Base-by-base conservation (phyloP, 2,329 filamentous ascomycete species). In the Coleophoma eucalyptorum region DNA sequence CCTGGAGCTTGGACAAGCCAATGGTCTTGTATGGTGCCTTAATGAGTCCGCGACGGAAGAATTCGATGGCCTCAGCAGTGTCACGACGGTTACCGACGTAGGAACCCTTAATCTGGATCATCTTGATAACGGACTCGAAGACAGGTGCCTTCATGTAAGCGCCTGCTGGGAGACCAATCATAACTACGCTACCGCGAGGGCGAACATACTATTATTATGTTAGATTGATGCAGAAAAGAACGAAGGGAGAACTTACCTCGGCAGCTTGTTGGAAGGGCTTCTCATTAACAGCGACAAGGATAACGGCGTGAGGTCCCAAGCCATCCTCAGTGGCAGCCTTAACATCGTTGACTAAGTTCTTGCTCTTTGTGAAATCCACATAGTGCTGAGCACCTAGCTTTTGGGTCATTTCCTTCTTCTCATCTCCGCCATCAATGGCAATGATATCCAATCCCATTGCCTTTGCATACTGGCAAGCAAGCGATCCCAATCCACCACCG, bases 191-290 rank as follows among this genome's bases (percentile, higher is more conserved):
- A 53, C 93, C 93, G 54, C 84, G 83, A 50, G 90, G 81, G 53
- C 93, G 88, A 55, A 96, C 86, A 72, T 97, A 96, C 71, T 81
- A 34, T 19, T n/a, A n/a, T 32, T 47, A 48, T 37, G 33, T 51
- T 40, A 52, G 48, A 55, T 62, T 54, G 51, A 67, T 64, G 63
- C 79, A 5, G 16, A 15, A 38, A 38, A 8, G 2, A 15, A 38
- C 5, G 5, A 38, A 38, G 16, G 7, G 35, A 21, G 20, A 35
- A 50, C 48, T 45, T 54, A 57, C 55, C 53, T 65, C 85, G 44
- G 89, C 84, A 40, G 93, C 93, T 75, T 97, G 92, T 75, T 96
- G 90, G 84, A 97, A 97, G 49, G 93, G 93, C 77, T 87, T 90
- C 80, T 97, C 92, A 62, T 78, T 81, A 48, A 90, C 91, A 55